Percentiles rank a stretch among this genome's conserved stretches.
Conservation (phyloP, 2,329 filamentous ascomycete genomes). For the Fusarium tuaranense region DNA sequence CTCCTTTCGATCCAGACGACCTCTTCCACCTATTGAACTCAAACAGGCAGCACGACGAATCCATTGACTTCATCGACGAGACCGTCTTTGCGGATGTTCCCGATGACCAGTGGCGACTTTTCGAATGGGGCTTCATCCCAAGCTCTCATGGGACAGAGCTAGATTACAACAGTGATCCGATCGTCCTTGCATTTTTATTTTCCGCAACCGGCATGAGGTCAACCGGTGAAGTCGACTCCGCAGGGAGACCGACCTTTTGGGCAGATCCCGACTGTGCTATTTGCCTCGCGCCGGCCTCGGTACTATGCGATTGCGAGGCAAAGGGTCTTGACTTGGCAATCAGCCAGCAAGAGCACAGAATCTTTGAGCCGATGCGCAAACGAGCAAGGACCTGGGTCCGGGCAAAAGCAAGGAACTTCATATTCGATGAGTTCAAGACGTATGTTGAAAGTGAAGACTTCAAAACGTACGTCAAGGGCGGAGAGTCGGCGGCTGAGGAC, state of each 20-base stretch:
- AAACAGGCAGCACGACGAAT: background rate
- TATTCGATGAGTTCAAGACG: background rate
- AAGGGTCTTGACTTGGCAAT: background rate
- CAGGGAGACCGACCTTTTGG: too few species aligned
- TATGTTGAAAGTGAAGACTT: background rate
- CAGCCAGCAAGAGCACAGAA: background rate
- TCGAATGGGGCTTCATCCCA: background rate
- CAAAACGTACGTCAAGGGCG: background rate
- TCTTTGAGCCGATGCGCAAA: background rate
- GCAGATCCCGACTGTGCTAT: background rate
- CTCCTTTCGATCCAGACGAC: background rate
- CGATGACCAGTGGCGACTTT: background rate
- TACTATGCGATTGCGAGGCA: background rate
- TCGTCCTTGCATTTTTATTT: background rate
- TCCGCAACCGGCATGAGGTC: background rate
- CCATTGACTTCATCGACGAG: background rate
- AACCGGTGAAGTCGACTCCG: background rate
- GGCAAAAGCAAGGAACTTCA: background rate
- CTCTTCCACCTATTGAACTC: background rate
- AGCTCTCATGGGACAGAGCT: background rate
- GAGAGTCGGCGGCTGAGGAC: background rate
- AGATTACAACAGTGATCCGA: background rate
- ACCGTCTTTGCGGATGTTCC: background rate
- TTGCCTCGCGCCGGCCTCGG: background rate
- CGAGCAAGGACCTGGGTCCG: background rate